A percentile compares a stretch with the other conserved stretches of the same genome.
Conservation (phyloP, 768 basidiomycete species). For the Rhodotorula paludigena region DNA sequence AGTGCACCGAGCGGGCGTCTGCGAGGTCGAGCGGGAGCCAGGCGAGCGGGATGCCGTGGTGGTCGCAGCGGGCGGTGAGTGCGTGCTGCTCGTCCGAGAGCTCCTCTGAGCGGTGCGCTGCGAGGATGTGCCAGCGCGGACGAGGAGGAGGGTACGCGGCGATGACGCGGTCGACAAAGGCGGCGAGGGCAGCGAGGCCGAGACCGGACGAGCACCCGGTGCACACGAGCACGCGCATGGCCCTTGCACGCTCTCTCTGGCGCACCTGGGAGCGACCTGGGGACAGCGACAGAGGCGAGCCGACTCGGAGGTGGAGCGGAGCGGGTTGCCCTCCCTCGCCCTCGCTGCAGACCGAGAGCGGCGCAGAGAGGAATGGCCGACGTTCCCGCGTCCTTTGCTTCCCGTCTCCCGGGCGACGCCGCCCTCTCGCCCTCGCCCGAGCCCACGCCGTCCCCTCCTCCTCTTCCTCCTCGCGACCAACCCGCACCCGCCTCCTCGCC, state of each 20-base stretch:
- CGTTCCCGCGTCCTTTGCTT: background rate
- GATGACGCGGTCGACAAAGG: background rate
- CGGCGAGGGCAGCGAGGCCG: constrained; percentile 3
- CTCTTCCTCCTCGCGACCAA: background rate
- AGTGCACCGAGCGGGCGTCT: background rate
- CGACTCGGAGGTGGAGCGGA: background rate
- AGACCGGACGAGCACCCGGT: constrained; percentile 17
- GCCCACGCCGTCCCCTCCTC: constrained; percentile 4
- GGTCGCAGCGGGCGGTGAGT: background rate
- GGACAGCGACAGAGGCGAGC: background rate
- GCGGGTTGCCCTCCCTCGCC: background rate
- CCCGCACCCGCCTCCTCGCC: background rate
- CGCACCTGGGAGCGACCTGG: too few relatives aligned
- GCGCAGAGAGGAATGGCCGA: background rate
- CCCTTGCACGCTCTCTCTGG: too few relatives aligned
- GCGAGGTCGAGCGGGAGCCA: constrained; percentile 18
- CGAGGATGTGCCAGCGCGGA: background rate
- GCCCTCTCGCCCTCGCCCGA: background rate
- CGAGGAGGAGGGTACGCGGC: background rate
- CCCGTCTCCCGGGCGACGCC: constrained; percentile 17
- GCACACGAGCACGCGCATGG: background rate
- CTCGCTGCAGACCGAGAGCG: background rate
- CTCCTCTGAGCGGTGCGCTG: background rate
- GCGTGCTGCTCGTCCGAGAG: background rate
- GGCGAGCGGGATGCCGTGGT: background rate